phyloP scores from a whole-genome alignment of 1,284 basidiomycete species.

The Melampsora americana region DNA sequence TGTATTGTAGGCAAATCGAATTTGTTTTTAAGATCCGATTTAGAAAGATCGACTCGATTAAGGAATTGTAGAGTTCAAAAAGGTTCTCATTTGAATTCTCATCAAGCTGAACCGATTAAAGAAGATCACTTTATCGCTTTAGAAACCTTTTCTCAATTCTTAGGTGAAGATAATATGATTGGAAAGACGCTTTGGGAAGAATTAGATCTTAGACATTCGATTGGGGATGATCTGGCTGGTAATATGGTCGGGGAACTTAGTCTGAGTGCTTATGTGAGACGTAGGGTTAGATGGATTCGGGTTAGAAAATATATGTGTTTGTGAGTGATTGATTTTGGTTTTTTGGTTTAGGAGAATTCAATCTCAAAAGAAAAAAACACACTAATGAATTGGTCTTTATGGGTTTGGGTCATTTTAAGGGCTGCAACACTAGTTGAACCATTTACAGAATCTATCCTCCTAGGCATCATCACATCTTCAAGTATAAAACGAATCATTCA shows the following conservation, averaged over 20 bases:
- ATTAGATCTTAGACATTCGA: constrained; percentile 73
- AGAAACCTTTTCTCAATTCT: constrained; percentile 73
- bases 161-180: constrained; percentile 96
- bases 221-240: constrained; percentile 79
- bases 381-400: neutral
- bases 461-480: constrained; percentile 65
- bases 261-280: constrained; percentile 72
- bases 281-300: constrained; percentile 87
- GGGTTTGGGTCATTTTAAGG: constrained; percentile 42
- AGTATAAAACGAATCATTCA: constrained; percentile 60
- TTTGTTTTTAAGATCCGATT: constrained; percentile 82
- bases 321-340: constrained; percentile 46
- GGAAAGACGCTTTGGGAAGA: constrained; percentile 85
- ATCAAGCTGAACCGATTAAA: neutral
- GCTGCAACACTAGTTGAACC: constrained; percentile 80
- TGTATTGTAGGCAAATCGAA: constrained; percentile 98
- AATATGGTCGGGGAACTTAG: constrained; percentile 85
- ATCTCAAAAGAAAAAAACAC: neutral
- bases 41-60: constrained; percentile 60
- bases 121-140: constrained; percentile 57
- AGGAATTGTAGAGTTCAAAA: constrained; percentile 49
- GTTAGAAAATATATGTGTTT: constrained; percentile 88
- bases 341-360: neutral
- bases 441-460: constrained; percentile 75
- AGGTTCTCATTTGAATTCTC: neutral